These are phyloP conservation scores for Rhodomyrtus tomentosa DNA, from an alignment of 345 rosid genomes.

Conservation along the genomic window DNA sequence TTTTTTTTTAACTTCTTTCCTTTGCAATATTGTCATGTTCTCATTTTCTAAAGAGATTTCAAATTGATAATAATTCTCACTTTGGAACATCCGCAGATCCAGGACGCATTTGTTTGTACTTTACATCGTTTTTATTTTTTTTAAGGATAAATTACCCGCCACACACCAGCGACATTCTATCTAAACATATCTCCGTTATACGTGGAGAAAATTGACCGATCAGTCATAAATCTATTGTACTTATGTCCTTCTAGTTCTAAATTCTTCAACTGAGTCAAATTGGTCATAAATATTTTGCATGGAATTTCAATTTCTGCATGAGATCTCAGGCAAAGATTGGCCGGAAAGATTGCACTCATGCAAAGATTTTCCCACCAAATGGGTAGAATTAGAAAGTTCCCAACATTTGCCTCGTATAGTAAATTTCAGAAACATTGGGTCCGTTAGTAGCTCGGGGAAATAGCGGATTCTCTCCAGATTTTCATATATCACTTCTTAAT, in stretches of 20 bases:
- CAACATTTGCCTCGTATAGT: neutral
- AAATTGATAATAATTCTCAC: neutral
- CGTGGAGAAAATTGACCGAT: neutral
- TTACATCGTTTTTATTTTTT: neutral
- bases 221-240: neutral
- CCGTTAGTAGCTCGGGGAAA: neutral
- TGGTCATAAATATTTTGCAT: neutral
- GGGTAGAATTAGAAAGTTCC: accelerated
- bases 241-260: neutral
- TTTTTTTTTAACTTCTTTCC: neutral
- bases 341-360: accelerated
- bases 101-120: neutral
- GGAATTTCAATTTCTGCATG: neutral
- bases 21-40: neutral
- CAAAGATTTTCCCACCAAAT: neutral
- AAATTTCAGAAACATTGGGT: neutral
- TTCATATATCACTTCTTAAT: neutral
- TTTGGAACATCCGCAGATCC: accelerated
- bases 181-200: neutral
- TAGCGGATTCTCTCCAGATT: neutral
- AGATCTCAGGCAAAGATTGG: neutral
- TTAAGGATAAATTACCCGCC: neutral
- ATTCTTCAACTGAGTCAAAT: too few species aligned
- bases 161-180: neutral
- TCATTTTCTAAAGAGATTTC: neutral